Percentiles rank a stretch among this genome's conserved stretches.
phyloP scores from a whole-genome alignment of 2,329 filamentous ascomycete genomes.

The Fusarium nygamai region DNA sequence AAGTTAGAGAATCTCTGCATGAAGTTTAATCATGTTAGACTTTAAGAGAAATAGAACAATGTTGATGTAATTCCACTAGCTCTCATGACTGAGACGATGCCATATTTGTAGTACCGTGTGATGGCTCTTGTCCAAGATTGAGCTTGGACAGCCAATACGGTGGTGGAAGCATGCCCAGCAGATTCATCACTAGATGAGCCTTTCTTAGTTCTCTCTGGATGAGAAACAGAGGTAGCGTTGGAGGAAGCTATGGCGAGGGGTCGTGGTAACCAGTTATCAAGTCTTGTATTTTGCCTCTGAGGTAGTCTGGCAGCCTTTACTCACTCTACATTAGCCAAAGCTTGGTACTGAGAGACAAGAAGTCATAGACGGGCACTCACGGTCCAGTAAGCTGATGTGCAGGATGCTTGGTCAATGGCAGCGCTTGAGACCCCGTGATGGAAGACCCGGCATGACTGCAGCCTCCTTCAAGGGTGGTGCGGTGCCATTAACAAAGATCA shows the following conservation, averaged over 20 bases:
- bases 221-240: not conserved
- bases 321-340: not conserved
- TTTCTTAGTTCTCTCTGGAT: not conserved
- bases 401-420: too few species aligned
- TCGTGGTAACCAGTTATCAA: too few species aligned
- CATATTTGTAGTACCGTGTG: not conserved
- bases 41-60: not conserved
- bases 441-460: not conserved
- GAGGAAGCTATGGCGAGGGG: not conserved
- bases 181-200: too few species aligned
- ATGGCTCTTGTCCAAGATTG: not conserved
- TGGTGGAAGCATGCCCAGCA: not conserved
- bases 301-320: not conserved
- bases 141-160: too few species aligned
- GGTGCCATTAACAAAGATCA: too few species aligned
- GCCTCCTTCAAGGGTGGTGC: not conserved
- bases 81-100: not conserved
- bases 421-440: not conserved
- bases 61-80: not conserved
- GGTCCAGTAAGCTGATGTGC: not conserved
- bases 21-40: too few species aligned
- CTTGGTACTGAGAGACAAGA: too few species aligned
- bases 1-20: not conserved
- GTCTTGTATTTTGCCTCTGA: not conserved
- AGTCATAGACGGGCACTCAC: not conserved